These are phyloP conservation scores for Pseudozyma pruni DNA, from an alignment of 1,284 basidiomycete species.

Conservation along the genomic window DNA sequence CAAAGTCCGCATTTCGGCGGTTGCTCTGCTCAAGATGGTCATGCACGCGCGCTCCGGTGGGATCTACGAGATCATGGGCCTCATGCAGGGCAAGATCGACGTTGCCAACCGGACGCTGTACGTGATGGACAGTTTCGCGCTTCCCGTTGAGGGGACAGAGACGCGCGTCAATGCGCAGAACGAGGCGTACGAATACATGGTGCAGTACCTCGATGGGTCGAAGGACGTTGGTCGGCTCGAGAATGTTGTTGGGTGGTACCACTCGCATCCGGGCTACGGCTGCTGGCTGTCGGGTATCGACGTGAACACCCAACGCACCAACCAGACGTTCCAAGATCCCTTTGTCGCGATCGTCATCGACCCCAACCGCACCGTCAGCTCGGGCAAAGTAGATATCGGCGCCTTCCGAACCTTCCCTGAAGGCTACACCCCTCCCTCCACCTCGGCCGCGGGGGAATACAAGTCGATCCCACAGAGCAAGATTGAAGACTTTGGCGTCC, in stretches of 20 bases:
- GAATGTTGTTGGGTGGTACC: slow-evolving; percentile 97
- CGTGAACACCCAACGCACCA: slow-evolving; percentile 93
- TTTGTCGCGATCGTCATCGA: slow-evolving; percentile 98
- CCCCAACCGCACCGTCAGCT: slow-evolving; percentile 96
- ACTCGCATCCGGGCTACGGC: slow-evolving; percentile 98
- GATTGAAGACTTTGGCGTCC: slow-evolving; percentile 76
- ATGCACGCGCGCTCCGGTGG: slow-evolving; percentile 98
- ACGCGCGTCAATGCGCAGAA: slow-evolving; percentile 95
- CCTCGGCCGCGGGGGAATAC: slow-evolving; percentile 75
- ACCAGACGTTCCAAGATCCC: slow-evolving; percentile 93
- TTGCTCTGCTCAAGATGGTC: slow-evolving; percentile 98
- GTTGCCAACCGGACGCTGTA: slow-evolving; percentile 83
- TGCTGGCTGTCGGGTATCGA: slow-evolving; percentile 99
- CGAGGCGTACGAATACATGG: slow-evolving; percentile 99
- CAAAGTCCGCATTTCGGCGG: slow-evolving; percentile 90
- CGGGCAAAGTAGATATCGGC: slow-evolving; percentile 97
- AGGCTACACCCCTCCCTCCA: slow-evolving; percentile 70
- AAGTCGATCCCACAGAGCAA: slow-evolving; percentile 85
- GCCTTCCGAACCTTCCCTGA: slow-evolving; percentile 97
- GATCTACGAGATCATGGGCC: slow-evolving; percentile 97
- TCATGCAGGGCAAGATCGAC: slow-evolving; percentile 97
- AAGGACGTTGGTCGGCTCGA: slow-evolving; percentile 85
- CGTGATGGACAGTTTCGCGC: slow-evolving; percentile 89
- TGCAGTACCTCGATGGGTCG: slow-evolving; percentile 84
- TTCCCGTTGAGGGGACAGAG: slow-evolving; percentile 98